Evolutionary conservation across 257 asterid species (phyloP).

Genomic region (Forsythia viridissima): DNA sequence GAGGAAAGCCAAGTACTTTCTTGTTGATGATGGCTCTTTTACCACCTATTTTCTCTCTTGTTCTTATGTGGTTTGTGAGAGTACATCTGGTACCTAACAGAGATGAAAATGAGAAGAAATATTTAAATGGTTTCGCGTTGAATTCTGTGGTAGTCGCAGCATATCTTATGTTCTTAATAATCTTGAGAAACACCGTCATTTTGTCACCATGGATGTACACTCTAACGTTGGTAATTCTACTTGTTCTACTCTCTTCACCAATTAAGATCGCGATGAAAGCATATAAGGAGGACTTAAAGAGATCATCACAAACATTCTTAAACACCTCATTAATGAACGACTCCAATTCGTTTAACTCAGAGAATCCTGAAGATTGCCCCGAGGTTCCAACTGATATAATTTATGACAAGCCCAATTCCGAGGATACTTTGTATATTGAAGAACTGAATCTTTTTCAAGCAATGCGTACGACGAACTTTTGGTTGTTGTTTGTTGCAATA

Average conservation of each 20-base stretch:
- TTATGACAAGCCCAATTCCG: constrained; percentile 25
- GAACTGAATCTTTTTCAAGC: constrained; percentile 66
- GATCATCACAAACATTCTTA: constrained; percentile 15
- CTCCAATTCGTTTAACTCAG: constrained; percentile 16
- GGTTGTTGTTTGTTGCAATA: constrained; percentile 82
- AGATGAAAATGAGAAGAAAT: constrained; percentile 37
- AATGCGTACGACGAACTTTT: constrained; percentile 56
- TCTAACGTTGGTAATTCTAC: constrained; percentile 47
- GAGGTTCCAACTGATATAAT: background rate
- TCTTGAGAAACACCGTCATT: constrained; percentile 43
- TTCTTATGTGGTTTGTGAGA: constrained; percentile 72
- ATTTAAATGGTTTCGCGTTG: constrained; percentile 62
- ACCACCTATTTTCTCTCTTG: constrained; percentile 58
- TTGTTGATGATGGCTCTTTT: constrained; percentile 70
- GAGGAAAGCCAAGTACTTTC: constrained; percentile 68
- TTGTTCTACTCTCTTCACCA: constrained; percentile 63
- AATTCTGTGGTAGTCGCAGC: constrained; percentile 61
- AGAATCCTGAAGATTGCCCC: background rate
- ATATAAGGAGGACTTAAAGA: constrained; percentile 20
- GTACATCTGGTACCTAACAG: constrained; percentile 34
- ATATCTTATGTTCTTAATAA: constrained; percentile 62
- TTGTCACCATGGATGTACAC: constrained; percentile 48
- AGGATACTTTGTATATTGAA: constrained; percentile 23
- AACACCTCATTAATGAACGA: constrained; percentile 43
- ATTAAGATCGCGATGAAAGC: constrained; percentile 47